Evolutionary conservation across 768 basidiomycete genomes (phyloP).

Genomic region (Phaeotremella skinneri): DNA sequence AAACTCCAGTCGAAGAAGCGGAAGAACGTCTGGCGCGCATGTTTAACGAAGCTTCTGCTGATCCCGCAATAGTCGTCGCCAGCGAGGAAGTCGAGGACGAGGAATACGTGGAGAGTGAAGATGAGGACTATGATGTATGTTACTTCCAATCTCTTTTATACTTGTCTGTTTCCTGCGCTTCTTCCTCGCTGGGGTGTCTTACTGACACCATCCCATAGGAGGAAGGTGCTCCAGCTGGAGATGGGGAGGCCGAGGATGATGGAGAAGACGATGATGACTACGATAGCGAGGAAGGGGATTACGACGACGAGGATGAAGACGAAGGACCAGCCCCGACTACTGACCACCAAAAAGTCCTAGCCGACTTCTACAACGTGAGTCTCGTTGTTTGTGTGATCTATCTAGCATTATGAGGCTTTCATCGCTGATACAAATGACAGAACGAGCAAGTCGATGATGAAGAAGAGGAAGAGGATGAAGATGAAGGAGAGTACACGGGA

Average conservation of each 20-base stretch:
- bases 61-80: not conserved
- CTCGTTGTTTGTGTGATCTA: not conserved
- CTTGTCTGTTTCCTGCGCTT: too few relatives aligned
- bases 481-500: not conserved
- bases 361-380: constrained; percentile 24
- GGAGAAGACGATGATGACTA: constrained; percentile 8
- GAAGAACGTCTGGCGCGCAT: constrained; percentile 14
- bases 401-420: not conserved
- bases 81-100: constrained; percentile 4
- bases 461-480: constrained; percentile 4
- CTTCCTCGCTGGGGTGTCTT: too few relatives aligned
- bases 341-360: constrained; percentile 12
- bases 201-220: too few relatives aligned
- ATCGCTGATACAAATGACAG: not conserved
- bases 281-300: constrained; percentile 14
- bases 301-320: constrained; percentile 10
- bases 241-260: constrained; percentile 16
- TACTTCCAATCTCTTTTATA: too few relatives aligned
- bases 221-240: constrained; percentile 6
- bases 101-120: constrained; percentile 3
- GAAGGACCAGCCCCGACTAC: not conserved
- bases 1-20: constrained; percentile 17
- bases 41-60: not conserved
- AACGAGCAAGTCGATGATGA: constrained; percentile 5
- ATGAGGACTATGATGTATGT: constrained; percentile 16